Percentiles rank a stretch among this genome's conserved stretches.
Conservation (phyloP, 192 early-diverging fungal genomes). For the Coemansia sp. region DNA sequence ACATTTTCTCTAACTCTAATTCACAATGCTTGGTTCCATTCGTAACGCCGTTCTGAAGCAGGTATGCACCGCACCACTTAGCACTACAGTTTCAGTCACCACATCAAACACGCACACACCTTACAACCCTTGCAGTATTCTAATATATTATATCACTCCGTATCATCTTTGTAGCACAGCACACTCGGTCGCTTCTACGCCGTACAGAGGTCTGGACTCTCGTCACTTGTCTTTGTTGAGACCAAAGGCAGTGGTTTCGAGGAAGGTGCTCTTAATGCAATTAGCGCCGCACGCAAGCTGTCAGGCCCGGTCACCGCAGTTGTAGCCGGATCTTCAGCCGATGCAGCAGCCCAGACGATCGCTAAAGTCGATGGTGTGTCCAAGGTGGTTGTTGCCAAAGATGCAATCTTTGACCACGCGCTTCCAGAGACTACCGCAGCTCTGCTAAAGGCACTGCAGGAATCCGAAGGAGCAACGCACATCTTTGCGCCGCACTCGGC, state of each 20-base stretch:
- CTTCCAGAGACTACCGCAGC: constrained; percentile 81
- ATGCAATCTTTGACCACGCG: constrained; percentile 71
- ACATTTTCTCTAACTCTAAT: neutral
- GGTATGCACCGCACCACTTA: neutral
- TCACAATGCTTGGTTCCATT: constrained; percentile 24
- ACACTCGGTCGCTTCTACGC: constrained; percentile 21
- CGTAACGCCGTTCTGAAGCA: constrained; percentile 13
- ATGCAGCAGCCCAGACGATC: constrained; percentile 60
- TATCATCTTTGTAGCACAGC: neutral
- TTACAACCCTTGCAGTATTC: too few species aligned
- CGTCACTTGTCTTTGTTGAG: constrained; percentile 89
- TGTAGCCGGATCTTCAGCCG: constrained; percentile 75
- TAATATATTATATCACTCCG: too few species aligned
- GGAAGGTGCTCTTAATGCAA: constrained; percentile 77
- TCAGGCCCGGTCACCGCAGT: constrained; percentile 84
- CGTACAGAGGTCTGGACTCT: constrained; percentile 21
- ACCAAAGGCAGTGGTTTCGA: constrained; percentile 73
- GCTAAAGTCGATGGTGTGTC: constrained; percentile 65
- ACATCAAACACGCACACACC: too few species aligned
- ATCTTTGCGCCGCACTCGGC: constrained; percentile 84
- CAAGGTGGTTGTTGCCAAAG: constrained; percentile 86
- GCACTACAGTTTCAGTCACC: too few species aligned
- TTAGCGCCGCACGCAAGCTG: constrained; percentile 80
- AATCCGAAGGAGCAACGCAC: constrained; percentile 77
- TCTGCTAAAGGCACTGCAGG: constrained; percentile 64